A percentile compares a stretch with the other conserved stretches of the same genome.
Evolutionary conservation across 2,329 filamentous ascomycete species (phyloP).

Genomic region (Diaporthe sp.): DNA sequence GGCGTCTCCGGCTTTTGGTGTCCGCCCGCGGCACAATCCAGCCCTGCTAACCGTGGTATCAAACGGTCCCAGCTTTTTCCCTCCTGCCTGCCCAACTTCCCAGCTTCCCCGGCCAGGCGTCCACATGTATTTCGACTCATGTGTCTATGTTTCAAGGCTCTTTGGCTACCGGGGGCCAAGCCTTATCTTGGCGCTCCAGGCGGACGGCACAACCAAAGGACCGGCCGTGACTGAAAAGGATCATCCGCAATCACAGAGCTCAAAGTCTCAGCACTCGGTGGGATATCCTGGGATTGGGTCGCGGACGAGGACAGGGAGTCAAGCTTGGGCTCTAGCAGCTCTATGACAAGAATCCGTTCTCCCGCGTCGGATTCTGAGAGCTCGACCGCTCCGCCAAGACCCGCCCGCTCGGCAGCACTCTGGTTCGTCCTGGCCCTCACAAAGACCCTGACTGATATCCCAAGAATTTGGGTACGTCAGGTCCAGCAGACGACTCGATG

Average conservation of each 20-base stretch:
- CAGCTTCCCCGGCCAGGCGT: background rate
- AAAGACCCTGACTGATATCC: background rate
- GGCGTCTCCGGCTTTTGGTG: slow-evolving; percentile 2
- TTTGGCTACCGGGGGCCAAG: slow-evolving; percentile 20
- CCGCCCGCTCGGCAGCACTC: background rate
- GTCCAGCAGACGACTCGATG: background rate
- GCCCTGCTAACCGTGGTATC: slow-evolving; percentile 15
- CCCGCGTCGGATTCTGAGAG: background rate
- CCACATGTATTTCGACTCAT: slow-evolving; percentile 10
- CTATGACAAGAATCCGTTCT: background rate
- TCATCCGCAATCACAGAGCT: background rate
- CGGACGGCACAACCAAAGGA: background rate
- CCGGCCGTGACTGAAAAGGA: background rate
- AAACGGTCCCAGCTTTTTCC: background rate
- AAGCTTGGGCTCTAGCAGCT: slow-evolving; percentile 13
- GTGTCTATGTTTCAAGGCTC: slow-evolving; percentile 17
- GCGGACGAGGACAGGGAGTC: slow-evolving; percentile 7
- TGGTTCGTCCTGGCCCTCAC: background rate
- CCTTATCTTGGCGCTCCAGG: slow-evolving; percentile 13
- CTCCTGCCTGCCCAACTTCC: background rate
- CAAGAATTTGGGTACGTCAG: background rate
- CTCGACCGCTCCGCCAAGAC: background rate
- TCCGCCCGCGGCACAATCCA: background rate
- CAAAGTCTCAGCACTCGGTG: background rate
- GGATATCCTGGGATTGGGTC: background rate